phyloP scores from a whole-genome alignment of 192 early-diverging fungal species.

The Linnemannia elongata region DNA sequence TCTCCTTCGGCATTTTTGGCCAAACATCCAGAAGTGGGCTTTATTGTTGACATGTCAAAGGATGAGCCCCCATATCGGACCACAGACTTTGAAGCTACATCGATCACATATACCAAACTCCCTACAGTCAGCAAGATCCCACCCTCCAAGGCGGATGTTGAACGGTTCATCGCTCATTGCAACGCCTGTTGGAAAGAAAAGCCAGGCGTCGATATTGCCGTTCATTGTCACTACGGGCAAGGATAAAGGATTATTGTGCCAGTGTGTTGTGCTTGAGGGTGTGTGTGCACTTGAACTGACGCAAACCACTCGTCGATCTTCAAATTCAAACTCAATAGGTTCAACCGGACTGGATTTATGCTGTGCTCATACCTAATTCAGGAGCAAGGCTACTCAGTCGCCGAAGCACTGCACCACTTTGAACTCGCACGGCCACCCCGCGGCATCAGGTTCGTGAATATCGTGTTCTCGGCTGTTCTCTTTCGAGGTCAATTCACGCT shows the following conservation, averaged over 20 bases:
- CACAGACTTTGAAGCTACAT: constrained; percentile 67
- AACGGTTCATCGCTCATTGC: constrained; percentile 57
- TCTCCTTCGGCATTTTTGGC: constrained; percentile 65
- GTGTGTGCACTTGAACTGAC: background rate
- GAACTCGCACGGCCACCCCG: constrained; percentile 59
- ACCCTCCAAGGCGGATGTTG: constrained; percentile 60
- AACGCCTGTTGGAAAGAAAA: constrained; percentile 60
- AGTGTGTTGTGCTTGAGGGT: background rate
- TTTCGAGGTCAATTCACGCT: background rate
- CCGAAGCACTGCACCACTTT: constrained; percentile 64
- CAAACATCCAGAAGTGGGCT: constrained; percentile 63
- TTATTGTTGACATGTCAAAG: constrained; percentile 68
- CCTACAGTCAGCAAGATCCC: constrained; percentile 67
- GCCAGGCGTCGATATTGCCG: constrained; percentile 66
- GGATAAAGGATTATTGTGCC: background rate
- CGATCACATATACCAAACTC: constrained; percentile 64
- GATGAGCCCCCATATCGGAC: constrained; percentile 66
- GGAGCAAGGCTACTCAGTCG: constrained; percentile 58
- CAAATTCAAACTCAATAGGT: constrained; percentile 31
- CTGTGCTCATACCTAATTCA: constrained; percentile 70
- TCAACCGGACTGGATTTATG: constrained; percentile 70
- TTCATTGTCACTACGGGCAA: constrained; percentile 74
- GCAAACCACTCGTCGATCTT: background rate
- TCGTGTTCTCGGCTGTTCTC: background rate
- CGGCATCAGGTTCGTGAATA: constrained; percentile 60